phyloP scores from a whole-genome alignment of 257 asterid genomes.

The Hygrophila difformis region DNA sequence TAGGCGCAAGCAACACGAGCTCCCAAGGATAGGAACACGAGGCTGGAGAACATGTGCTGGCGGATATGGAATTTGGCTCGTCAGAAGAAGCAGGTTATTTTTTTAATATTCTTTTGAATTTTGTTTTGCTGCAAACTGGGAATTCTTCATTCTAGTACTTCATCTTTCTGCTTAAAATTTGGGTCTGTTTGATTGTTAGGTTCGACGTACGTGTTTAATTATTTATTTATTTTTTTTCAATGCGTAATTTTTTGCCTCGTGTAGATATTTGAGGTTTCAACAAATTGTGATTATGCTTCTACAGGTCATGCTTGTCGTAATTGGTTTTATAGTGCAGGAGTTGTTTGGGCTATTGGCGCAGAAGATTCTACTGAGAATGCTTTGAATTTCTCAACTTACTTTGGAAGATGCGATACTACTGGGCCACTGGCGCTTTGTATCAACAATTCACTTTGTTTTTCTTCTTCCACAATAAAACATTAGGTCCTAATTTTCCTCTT shows the following conservation, averaged over 20 bases:
- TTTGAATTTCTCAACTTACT: no score
- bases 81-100: conserved; percentile 81
- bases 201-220: no score
- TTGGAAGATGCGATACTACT: no score
- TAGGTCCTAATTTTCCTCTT: no score
- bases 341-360: no score
- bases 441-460: no score
- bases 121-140: background rate
- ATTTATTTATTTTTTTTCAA: no score
- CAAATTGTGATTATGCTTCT: conserved; percentile 1
- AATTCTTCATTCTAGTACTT: background rate
- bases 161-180: background rate
- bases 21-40: conserved; percentile 90
- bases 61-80: conserved; percentile 99
- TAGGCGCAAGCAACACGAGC: conserved; percentile 97
- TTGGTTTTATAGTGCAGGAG: background rate
- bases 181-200: background rate
- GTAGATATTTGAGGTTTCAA: conserved; percentile 7
- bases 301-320: conserved; percentile 1
- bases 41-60: conserved; percentile 98
- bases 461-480: no score
- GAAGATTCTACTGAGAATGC: no score
- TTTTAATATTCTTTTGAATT: background rate
- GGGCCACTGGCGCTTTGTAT: no score
- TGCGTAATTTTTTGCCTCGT: background rate